These are phyloP conservation scores for Lactarius akahatsu DNA, from an alignment of 768 basidiomycete genomes.

Conservation along the genomic window DNA sequence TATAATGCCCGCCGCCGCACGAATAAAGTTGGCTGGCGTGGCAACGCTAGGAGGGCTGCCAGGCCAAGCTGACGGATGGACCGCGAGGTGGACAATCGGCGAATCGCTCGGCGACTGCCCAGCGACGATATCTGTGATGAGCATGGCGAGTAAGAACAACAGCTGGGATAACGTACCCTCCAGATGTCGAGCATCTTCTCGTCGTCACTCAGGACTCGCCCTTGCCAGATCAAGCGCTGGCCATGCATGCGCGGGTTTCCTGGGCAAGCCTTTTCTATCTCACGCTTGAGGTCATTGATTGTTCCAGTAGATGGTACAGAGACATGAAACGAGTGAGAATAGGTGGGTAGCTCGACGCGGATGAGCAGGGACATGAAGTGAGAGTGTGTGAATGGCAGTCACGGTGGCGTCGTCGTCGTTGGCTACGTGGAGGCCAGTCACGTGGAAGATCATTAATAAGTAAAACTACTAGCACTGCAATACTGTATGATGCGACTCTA, in stretches of 20 bases:
- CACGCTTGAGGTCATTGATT: constrained; percentile 63
- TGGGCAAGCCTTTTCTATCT: constrained; percentile 57
- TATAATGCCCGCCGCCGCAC: constrained; percentile 7
- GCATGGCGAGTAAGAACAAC: neutral
- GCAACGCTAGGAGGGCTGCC: constrained; percentile 47
- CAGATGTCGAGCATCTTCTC: constrained; percentile 68
- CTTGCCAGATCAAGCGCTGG: constrained; percentile 75
- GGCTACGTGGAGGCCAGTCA: constrained; percentile 25
- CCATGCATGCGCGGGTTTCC: constrained; percentile 69
- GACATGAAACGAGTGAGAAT: constrained; percentile 64
- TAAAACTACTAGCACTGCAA: neutral
- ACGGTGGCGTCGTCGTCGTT: neutral
- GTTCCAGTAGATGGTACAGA: constrained; percentile 48
- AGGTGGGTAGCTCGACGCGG: constrained; percentile 74
- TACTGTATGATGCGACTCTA: neutral
- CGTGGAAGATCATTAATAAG: neutral
- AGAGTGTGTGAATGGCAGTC: neutral
- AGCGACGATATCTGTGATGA: neutral
- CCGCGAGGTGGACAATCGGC: constrained; percentile 68
- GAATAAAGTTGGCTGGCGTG: constrained; percentile 22
- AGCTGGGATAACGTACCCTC: constrained; percentile 49
- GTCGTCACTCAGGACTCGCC: constrained; percentile 60
- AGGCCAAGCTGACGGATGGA: constrained; percentile 78
- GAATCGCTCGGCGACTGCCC: constrained; percentile 54
- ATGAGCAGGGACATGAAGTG: constrained; percentile 37